A percentile compares a stretch with the other conserved stretches of the same genome.
Evolutionary conservation across 352 stramenopile genomes (phyloP).

Genomic region (Pythium dissotocum): DNA sequence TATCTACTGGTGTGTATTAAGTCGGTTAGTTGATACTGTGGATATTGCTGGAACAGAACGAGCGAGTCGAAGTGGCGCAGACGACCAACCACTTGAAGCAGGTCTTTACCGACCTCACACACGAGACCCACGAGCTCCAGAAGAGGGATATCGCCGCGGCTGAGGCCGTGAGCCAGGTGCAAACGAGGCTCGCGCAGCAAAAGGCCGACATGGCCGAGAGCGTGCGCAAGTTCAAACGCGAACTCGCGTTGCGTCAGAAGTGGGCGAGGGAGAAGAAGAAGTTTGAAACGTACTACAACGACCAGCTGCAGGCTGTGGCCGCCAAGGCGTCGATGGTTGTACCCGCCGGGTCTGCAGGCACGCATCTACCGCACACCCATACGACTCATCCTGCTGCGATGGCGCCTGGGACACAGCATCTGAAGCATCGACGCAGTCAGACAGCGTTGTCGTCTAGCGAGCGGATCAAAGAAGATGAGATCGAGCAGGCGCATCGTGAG

Average conservation of each 20-base stretch:
- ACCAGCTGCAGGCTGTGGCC: constrained; percentile 47
- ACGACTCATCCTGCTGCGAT: not conserved
- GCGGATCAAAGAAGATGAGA: constrained; percentile 19
- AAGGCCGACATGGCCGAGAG: constrained; percentile 69
- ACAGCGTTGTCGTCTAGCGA: not conserved
- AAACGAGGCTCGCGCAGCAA: constrained; percentile 63
- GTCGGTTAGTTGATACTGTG: not conserved
- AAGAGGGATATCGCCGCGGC: constrained; percentile 74
- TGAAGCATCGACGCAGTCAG: constrained; percentile 19
- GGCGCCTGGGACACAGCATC: not conserved
- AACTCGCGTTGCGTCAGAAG: constrained; percentile 71
- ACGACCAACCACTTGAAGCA: constrained; percentile 68
- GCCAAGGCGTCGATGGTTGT: constrained; percentile 6
- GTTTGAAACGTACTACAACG: constrained; percentile 85
- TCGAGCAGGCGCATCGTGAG: constrained; percentile 42
- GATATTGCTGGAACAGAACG: constrained; percentile 29
- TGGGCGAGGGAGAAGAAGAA: constrained; percentile 81
- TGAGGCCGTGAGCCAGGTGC: constrained; percentile 71
- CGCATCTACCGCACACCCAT: not conserved
- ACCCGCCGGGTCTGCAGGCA: not conserved
- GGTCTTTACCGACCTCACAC: constrained; percentile 54
- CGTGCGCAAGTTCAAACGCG: constrained; percentile 60
- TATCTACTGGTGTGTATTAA: too few species aligned
- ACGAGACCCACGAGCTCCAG: constrained; percentile 74
- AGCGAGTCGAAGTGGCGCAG: constrained; percentile 50